A percentile compares a stretch with the other conserved stretches of the same genome.
phyloP scores from a whole-genome alignment of 148 eudicot species.

The Dianthus caryophyllus region DNA sequence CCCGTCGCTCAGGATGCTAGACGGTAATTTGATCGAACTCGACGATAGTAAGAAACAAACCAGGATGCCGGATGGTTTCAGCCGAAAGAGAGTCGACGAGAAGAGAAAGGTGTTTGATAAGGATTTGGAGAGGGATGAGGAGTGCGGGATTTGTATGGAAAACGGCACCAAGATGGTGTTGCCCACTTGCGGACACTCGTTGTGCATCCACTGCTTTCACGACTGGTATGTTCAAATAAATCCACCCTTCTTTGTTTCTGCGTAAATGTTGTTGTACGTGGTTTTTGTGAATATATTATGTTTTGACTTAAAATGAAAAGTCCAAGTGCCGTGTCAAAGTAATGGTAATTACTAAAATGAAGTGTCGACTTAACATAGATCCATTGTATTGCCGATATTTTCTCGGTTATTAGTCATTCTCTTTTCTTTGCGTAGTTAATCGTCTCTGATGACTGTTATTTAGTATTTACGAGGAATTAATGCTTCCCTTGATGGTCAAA shows the following conservation, averaged over 20 bases:
- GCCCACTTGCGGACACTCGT: slow-evolving; percentile 76
- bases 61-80: slow-evolving; percentile 16
- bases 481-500: neutral
- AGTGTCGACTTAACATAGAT: neutral
- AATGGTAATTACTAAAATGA: neutral
- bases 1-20: slow-evolving; percentile 78
- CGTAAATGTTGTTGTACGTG: neutral
- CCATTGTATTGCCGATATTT: neutral
- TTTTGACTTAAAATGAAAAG: too few relatives aligned
- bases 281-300: too few relatives aligned
- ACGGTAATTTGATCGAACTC: slow-evolving; percentile 42
- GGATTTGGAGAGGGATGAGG: slow-evolving; percentile 58
- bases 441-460: neutral
- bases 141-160: slow-evolving; percentile 91
- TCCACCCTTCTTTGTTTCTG: neutral
- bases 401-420: neutral
- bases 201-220: slow-evolving; percentile 72
- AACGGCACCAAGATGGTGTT: slow-evolving; percentile 55
- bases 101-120: slow-evolving; percentile 22
- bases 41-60: slow-evolving; percentile 33
- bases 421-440: neutral
- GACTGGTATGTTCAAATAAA: slow-evolving; percentile 58
- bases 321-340: neutral
- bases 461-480: neutral
- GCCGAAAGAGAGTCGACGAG: slow-evolving; percentile 31